Percentiles rank a stretch among this genome's conserved stretches.
phyloP scores from a whole-genome alignment of 1,284 basidiomycete genomes.

The Schizopora paradoxa region DNA sequence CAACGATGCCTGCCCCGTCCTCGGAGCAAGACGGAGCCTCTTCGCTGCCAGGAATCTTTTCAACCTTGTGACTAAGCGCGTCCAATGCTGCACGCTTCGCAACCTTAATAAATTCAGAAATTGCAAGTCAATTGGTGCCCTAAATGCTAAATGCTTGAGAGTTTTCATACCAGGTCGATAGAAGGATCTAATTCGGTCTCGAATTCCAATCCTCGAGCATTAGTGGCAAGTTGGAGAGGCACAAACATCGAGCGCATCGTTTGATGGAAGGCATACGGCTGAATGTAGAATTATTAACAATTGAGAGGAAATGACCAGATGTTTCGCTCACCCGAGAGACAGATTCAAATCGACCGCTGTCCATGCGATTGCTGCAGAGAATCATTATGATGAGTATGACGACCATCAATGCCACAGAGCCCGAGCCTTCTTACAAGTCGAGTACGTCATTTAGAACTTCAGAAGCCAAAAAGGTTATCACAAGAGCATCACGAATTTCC shows the following conservation, averaged over 20 bases:
- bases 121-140: no score
- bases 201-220: constrained; percentile 65
- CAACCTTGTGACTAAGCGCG: no score
- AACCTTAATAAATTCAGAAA: constrained; percentile 30
- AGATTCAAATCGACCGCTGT: constrained; percentile 74
- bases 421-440: constrained; percentile 54
- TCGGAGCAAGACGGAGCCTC: constrained; percentile 36
- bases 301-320: constrained; percentile 9
- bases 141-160: no score
- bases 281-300: constrained; percentile 6
- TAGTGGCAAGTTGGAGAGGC: constrained; percentile 69
- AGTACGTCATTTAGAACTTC: constrained; percentile 84
- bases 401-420: constrained; percentile 9
- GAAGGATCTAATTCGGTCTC: constrained; percentile 64
- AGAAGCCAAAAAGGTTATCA: constrained; percentile 6
- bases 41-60: no score
- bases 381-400: constrained; percentile 5
- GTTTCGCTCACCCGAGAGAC: constrained; percentile 43
- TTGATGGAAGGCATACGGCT: constrained; percentile 82
- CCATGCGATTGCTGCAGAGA: constrained; percentile 52
- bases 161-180: constrained; percentile 67
- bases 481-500: not conserved
- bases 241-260: constrained; percentile 77
- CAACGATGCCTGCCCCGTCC: constrained; percentile 58
- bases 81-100: constrained; percentile 53